Conservation (phyloP, 2,329 filamentous ascomycete genomes). For the Penicillium sp. region DNA sequence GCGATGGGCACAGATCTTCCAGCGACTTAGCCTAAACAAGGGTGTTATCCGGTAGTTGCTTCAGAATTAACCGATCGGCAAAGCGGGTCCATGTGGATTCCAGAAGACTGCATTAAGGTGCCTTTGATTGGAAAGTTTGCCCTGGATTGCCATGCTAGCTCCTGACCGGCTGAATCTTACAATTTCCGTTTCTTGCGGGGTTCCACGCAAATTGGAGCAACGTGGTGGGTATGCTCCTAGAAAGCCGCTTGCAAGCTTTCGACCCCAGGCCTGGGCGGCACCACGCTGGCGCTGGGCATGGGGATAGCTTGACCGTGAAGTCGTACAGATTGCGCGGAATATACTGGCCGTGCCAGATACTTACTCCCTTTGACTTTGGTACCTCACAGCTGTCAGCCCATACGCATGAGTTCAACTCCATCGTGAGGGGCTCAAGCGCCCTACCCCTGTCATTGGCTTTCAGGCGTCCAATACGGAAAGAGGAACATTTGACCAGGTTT, state of each 20-base stretch:
- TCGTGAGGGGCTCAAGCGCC: not conserved
- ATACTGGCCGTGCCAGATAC: not conserved
- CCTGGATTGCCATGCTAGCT: conserved; percentile 13
- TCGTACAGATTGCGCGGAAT: not conserved
- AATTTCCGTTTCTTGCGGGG: conserved; percentile 9
- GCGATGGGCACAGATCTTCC: not conserved
- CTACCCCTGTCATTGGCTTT: not conserved
- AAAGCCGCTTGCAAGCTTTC: conserved; percentile 2
- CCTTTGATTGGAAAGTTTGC: conserved; percentile 1
- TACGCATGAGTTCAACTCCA: conserved; percentile 3
- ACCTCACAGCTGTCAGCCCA: not conserved
- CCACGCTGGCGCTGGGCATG: not conserved
- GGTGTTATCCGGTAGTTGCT: conserved; percentile 4
- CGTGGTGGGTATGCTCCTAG: not conserved
- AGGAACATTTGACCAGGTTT: not conserved
- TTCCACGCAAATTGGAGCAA: conserved; percentile 9
- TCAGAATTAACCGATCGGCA: conserved; percentile 9
- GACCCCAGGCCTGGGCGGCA: not conserved
- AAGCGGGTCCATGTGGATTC: conserved; percentile 4
- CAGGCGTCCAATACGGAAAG: not conserved
- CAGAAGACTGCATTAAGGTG: not conserved
- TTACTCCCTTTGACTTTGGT: not conserved
- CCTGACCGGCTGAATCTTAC: not conserved
- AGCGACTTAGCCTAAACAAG: not conserved
- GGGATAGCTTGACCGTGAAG: not conserved